A percentile compares a stretch with the other conserved stretches of the same genome.
These are phyloP conservation scores for Calonectria pteridis DNA, from an alignment of 2,329 filamentous ascomycete genomes.

Conservation along the genomic window DNA sequence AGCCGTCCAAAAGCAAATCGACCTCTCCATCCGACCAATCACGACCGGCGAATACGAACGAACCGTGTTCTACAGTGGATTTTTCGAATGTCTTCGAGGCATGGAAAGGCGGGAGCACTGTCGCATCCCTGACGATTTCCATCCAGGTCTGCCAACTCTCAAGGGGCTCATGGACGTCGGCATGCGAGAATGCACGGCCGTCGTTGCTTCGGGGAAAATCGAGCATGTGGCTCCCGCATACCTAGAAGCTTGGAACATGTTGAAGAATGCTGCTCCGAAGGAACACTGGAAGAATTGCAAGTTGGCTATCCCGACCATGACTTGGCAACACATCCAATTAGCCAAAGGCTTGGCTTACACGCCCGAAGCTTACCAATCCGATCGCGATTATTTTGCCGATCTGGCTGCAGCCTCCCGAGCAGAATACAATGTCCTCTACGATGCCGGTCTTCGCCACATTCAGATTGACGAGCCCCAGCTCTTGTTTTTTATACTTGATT, in stretches of 20 bases:
- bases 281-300: conserved; percentile 10
- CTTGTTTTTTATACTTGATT: not conserved
- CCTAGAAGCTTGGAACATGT: not conserved
- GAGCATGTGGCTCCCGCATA: not conserved
- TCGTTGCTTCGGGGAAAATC: not conserved
- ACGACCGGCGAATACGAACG: conserved; percentile 11
- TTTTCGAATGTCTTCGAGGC: conserved; percentile 7
- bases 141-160: not conserved
- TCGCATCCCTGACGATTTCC: not conserved
- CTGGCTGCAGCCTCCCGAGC: not conserved
- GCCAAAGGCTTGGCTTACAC: conserved; percentile 2
- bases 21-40: conserved; percentile 8
- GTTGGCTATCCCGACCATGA: not conserved
- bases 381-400: not conserved
- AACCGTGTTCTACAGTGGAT: conserved; percentile 9
- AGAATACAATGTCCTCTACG: not conserved
- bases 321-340: conserved; percentile 3
- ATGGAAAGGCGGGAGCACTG: not conserved
- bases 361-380: not conserved
- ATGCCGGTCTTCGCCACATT: conserved; percentile 4
- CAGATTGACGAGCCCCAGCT: conserved; percentile 7
- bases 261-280: not conserved
- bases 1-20: conserved; percentile 13
- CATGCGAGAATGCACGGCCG: not conserved
- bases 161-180: not conserved